Evolutionary conservation across 495 filamentous ascomycete species (phyloP).

Genomic region (Tuber umbilicatum): DNA sequence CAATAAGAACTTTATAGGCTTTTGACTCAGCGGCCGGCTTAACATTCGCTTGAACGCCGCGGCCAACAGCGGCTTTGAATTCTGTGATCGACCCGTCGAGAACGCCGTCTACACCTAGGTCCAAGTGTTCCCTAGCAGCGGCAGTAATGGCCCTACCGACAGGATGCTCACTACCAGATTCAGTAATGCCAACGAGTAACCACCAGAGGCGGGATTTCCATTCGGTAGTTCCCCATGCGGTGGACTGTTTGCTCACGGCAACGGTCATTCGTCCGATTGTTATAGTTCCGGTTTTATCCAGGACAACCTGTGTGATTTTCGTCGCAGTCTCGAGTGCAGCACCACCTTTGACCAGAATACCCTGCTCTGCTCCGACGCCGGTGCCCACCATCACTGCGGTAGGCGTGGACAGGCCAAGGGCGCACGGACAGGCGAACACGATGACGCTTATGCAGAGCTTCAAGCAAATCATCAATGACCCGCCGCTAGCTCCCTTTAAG

Average conservation of each 20-base stretch:
- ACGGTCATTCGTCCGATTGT: slow-evolving; percentile 94
- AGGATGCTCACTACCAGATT: slow-evolving; percentile 91
- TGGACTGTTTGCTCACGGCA: slow-evolving; percentile 58
- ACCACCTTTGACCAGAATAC: slow-evolving; percentile 94
- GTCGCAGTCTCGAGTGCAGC: slow-evolving; percentile 89
- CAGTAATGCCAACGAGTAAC: slow-evolving; percentile 84
- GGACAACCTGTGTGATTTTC: slow-evolving; percentile 84
- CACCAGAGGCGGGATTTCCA: slow-evolving; percentile 79
- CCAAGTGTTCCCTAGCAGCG: slow-evolving; percentile 66
- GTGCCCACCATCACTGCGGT: slow-evolving; percentile 99
- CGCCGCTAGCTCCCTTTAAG: slow-evolving; percentile 68
- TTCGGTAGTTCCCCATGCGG: slow-evolving; percentile 62
- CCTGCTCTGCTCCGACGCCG: slow-evolving; percentile 90
- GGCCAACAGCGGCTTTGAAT: slow-evolving; percentile 76
- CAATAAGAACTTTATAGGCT: slow-evolving; percentile 72
- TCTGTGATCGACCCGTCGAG: slow-evolving; percentile 77
- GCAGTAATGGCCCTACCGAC: slow-evolving; percentile 76
- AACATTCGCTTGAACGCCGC: slow-evolving; percentile 74
- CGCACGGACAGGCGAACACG: slow-evolving; percentile 96
- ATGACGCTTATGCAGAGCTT: slow-evolving; percentile 98
- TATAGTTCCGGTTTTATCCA: slow-evolving; percentile 98
- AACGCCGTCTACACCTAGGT: slow-evolving; percentile 61
- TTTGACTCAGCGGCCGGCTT: slow-evolving; percentile 64
- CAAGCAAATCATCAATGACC: slow-evolving; percentile 89
- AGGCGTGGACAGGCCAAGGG: slow-evolving; percentile 85